Evolutionary conservation across 2,329 filamentous ascomycete species (phyloP), one percentile per base, ranked within the genome.

Genomic region (Aspergillus felis): DNA sequence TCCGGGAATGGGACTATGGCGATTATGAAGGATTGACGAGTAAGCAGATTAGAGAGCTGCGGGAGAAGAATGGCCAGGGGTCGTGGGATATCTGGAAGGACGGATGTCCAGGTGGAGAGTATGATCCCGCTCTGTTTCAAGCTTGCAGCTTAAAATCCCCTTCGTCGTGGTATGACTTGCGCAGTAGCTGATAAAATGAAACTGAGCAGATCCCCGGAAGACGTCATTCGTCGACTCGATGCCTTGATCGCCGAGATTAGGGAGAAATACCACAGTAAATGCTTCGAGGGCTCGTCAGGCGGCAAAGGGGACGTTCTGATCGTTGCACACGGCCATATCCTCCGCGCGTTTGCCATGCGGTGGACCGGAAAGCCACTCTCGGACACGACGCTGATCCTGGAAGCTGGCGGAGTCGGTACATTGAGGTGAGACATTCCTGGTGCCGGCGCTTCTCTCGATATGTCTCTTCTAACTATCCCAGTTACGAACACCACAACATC

Each of bases 11-110:
- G 91, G 88, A 94, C 75, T 95, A 96, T 69, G 91, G 90, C 48
- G 84, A 88, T 64, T 96, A 95, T 69, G 91, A 96, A 76, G 91
- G 91, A 8, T 82, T 94, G 69, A 91, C 88, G 38, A 87, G 82
- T 60, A 76, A 81, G 17, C 80, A 91, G 63, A 95, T 95, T 69
- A 80, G 83, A 52, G 79, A 81, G 53, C 68, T 77, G 63, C 82
- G 83, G 52, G 79, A 76, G 58, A 78, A 82, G 66, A 78, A 84
- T 57, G 89, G 89, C 7, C 63, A 78, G 44, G 80, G 78, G 3
- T 72, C 76, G 25, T 95, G 91, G 91, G 89, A 94, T 76, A 95
- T 96, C 62, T 96, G 91, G 91, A 80, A 79, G n/a, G 91, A 95
- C 70, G 91, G 91, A 0, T 96, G 91, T 74, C 88, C 88, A 1